These are phyloP conservation scores for Nicotiana otophora DNA, from an alignment of 257 asterid genomes.

Conservation along the genomic window DNA sequence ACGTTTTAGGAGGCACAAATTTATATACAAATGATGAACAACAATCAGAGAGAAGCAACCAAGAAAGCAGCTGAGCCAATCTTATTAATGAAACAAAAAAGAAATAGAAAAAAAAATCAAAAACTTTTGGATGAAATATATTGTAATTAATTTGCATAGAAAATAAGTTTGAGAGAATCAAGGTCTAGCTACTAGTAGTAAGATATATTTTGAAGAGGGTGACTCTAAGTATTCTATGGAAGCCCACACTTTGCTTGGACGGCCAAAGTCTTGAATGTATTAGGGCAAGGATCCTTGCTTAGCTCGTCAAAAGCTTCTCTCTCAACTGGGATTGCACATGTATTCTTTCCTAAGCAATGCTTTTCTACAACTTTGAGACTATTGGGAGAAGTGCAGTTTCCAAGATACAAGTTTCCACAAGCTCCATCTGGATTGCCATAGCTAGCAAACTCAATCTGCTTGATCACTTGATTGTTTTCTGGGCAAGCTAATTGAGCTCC, in stretches of 20 bases:
- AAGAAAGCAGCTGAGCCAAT: no score
- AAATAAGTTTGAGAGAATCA: no score
- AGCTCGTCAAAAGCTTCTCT: conserved; percentile 31
- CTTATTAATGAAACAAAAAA: no score
- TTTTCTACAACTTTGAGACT: conserved; percentile 30
- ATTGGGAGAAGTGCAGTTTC: conserved; percentile 46
- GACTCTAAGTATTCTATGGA: no score
- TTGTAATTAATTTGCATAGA: no score
- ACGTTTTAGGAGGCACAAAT: no score
- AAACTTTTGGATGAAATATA: no score
- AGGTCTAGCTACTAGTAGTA: no score
- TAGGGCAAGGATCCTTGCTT: conserved; percentile 52
- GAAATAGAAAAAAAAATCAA: no score
- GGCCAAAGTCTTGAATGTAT: conserved; percentile 39
- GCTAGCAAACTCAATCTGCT: conserved; percentile 49
- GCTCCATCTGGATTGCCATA: conserved; percentile 63
- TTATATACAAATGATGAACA: no score
- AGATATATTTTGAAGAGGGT: no score
- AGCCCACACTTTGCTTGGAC: conserved; percentile 55
- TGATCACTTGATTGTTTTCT: conserved; percentile 30
- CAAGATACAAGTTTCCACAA: conserved; percentile 46
- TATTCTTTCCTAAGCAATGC: conserved; percentile 59
- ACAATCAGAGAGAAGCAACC: no score
- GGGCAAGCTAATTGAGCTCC: conserved; percentile 57
- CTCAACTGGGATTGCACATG: conserved; percentile 58